Percentiles rank a stretch among this genome's conserved stretches.
Evolutionary conservation across 2,329 filamentous ascomycete species (phyloP).

Genomic region (Laburnicola sp.): DNA sequence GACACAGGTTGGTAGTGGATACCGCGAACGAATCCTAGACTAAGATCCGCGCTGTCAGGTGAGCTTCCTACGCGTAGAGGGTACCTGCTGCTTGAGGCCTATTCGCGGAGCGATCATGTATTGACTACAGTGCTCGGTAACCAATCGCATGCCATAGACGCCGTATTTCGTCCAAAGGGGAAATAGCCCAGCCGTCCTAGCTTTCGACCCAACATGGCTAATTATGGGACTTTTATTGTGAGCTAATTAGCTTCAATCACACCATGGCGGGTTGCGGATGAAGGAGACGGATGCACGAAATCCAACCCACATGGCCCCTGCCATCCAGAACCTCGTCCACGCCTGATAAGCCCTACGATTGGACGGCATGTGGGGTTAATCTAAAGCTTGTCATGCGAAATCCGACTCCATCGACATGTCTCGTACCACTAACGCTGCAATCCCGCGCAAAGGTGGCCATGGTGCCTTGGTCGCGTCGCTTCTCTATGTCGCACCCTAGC

Average conservation of each 20-base stretch:
- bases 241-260: slow-evolving; percentile 42
- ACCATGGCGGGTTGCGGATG: slow-evolving; percentile 8
- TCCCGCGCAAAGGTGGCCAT: slow-evolving; percentile 30
- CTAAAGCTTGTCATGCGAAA: slow-evolving; percentile 45
- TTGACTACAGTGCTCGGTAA: slow-evolving; percentile 40
- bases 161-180: slow-evolving; percentile 20
- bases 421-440: slow-evolving; percentile 35
- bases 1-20: slow-evolving; percentile 21
- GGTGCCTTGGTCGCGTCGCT: slow-evolving; percentile 33
- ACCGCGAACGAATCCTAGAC: slow-evolving; percentile 7
- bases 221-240: slow-evolving; percentile 36
- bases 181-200: slow-evolving; percentile 22
- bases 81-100: slow-evolving; percentile 35
- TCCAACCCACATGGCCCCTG: slow-evolving; percentile 28
- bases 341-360: slow-evolving; percentile 29
- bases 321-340: slow-evolving; percentile 25
- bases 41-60: slow-evolving; percentile 41
- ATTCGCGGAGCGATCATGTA: slow-evolving; percentile 43
- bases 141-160: slow-evolving; percentile 30
- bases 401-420: slow-evolving; percentile 31
- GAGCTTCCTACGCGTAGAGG: slow-evolving; percentile 30
- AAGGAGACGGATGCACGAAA: slow-evolving; percentile 24
- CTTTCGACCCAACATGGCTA: slow-evolving; percentile 22
- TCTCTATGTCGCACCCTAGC: slow-evolving; percentile 36
- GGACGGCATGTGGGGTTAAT: slow-evolving; percentile 25